Evolutionary conservation across 306 rosid genomes (phyloP).

Genomic region (Corylus americana): DNA sequence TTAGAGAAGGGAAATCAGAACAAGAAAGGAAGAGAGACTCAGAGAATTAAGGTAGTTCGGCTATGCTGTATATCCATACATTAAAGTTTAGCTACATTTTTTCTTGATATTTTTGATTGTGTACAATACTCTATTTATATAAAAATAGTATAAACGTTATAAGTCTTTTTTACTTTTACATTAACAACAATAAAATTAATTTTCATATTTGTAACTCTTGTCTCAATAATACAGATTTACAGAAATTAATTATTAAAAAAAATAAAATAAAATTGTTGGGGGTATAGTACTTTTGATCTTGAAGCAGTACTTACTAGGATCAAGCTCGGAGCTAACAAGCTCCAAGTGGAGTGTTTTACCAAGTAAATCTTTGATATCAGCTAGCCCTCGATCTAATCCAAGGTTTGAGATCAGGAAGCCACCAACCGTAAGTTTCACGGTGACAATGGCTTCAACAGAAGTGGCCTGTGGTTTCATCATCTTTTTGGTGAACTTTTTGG

Average conservation of each 20-base stretch:
- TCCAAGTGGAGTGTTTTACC: constrained; percentile 67
- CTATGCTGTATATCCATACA: too few relatives aligned
- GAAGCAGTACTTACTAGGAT: constrained; percentile 38
- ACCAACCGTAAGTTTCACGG: constrained; percentile 21
- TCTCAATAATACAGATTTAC: neutral
- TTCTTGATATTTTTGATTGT: too few relatives aligned
- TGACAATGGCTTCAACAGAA: constrained; percentile 33
- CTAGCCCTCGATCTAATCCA: constrained; percentile 44
- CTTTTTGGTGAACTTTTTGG: neutral
- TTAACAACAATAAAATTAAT: too few relatives aligned
- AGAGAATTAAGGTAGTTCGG: too few relatives aligned
- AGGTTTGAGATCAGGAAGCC: constrained; percentile 47
- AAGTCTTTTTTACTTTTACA: too few relatives aligned
- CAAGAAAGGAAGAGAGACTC: too few relatives aligned
- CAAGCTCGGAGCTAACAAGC: constrained; percentile 48
- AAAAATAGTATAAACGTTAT: too few relatives aligned
- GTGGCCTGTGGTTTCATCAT: neutral
- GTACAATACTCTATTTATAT: too few relatives aligned
- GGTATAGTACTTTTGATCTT: too few relatives aligned
- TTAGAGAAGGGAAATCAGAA: too few relatives aligned
- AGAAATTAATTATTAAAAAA: neutral
- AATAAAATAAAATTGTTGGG: neutral
- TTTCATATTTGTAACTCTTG: too few relatives aligned
- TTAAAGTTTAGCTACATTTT: too few relatives aligned
- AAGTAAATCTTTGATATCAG: constrained; percentile 56